These are phyloP conservation scores for Torulaspora indica DNA, from an alignment of 805 yeast species.

Conservation along the genomic window DNA sequence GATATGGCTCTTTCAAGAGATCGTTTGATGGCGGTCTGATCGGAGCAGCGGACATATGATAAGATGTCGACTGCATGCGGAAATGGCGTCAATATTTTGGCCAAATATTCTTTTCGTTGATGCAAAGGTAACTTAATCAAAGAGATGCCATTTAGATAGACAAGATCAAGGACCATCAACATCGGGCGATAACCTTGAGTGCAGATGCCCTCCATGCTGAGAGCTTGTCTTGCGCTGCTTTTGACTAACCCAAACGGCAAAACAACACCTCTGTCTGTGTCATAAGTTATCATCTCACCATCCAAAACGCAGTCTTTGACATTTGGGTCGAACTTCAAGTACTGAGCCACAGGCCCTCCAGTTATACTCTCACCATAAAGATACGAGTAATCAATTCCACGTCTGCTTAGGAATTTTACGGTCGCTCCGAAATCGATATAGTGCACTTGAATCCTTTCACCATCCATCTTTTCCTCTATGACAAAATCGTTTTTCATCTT, in stretches of 20 bases:
- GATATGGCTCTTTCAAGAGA: slow-evolving; percentile 57
- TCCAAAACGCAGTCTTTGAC: slow-evolving; percentile 51
- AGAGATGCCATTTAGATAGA: slow-evolving; percentile 63
- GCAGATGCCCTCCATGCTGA: slow-evolving; percentile 40
- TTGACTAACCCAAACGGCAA: slow-evolving; percentile 81
- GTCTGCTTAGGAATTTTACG: slow-evolving; percentile 47
- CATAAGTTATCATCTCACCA: slow-evolving; percentile 93
- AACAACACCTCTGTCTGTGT: slow-evolving; percentile 48
- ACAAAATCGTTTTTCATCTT: slow-evolving; percentile 48
- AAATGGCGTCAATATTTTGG: slow-evolving; percentile 40
- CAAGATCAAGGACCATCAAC: slow-evolving; percentile 65
- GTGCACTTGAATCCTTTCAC: slow-evolving; percentile 83
- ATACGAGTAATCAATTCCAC: slow-evolving; percentile 66
- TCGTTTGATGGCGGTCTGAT: slow-evolving; percentile 49
- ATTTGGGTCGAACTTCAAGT: slow-evolving; percentile 38
- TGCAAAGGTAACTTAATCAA: slow-evolving; percentile 51
- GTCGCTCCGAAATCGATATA: slow-evolving; percentile 43
- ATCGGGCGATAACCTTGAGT: slow-evolving; percentile 46
- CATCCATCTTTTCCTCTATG: slow-evolving; percentile 91
- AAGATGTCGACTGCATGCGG: slow-evolving; percentile 50
- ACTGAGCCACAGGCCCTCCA: slow-evolving; percentile 52
- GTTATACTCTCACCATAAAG: slow-evolving; percentile 55
- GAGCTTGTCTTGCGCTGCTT: slow-evolving; percentile 56
- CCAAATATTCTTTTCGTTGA: slow-evolving; percentile 52
- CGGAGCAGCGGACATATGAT: slow-evolving; percentile 37